Evolutionary conservation across 208 protist genomes (phyloP).

Genomic region (Leishmania lainsoni): DNA sequence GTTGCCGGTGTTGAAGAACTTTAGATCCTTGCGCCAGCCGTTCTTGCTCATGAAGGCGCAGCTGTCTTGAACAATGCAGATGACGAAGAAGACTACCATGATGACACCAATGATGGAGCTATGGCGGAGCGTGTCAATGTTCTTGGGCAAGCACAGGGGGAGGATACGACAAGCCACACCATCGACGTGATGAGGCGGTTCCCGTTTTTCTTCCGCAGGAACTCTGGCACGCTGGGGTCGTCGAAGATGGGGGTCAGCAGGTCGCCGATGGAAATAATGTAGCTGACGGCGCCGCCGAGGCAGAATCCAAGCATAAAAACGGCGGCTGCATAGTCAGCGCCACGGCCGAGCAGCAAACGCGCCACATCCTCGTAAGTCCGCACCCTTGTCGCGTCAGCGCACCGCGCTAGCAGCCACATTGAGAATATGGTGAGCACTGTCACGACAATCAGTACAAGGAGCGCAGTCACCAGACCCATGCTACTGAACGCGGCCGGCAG

Average conservation of each 20-base stretch:
- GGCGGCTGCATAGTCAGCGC: constrained; percentile 30
- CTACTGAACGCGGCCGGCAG: constrained; percentile 64
- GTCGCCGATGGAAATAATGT: constrained; percentile 67
- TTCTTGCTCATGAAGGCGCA: constrained; percentile 30
- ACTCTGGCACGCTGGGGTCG: constrained; percentile 32
- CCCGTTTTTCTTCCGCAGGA: constrained; percentile 31
- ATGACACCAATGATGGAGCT: constrained; percentile 49
- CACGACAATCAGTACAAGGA: constrained; percentile 52
- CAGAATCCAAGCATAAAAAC: constrained; percentile 47
- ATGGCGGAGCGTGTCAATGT: constrained; percentile 71
- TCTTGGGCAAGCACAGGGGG: constrained; percentile 57
- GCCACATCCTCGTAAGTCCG: constrained; percentile 49
- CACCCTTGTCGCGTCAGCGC: constrained; percentile 29
- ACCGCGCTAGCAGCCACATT: constrained; percentile 52
- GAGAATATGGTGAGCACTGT: constrained; percentile 63
- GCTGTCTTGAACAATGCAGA: constrained; percentile 53
- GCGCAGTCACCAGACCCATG: constrained; percentile 45
- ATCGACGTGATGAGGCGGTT: constrained; percentile 48
- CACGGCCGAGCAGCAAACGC: constrained; percentile 29
- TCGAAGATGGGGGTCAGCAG: constrained; percentile 54
- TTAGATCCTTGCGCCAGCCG: constrained; percentile 46
- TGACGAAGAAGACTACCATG: constrained; percentile 65
- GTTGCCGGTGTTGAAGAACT: constrained; percentile 37
- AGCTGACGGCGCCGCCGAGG: constrained; percentile 66
- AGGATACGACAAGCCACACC: constrained; percentile 67